Conservation (phyloP, 1,284 basidiomycete genomes). For the Tilletiopsis washingtonensis region DNA sequence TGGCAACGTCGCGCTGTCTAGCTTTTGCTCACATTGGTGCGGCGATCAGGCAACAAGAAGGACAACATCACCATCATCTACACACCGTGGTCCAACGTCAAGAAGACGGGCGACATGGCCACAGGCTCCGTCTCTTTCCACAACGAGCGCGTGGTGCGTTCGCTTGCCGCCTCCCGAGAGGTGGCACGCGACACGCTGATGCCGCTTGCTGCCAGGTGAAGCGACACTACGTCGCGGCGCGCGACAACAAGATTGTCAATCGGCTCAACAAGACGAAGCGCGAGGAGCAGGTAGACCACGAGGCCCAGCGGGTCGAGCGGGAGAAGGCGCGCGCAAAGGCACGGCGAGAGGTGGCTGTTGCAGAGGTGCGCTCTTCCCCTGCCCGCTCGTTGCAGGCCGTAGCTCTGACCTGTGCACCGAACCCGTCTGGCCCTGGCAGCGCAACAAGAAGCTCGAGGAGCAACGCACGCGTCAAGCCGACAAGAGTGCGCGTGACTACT, state of each 20-base stretch:
- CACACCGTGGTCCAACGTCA: constrained; percentile 57
- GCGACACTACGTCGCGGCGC: constrained; percentile 65
- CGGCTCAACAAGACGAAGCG: constrained; percentile 89
- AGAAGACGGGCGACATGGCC: constrained; percentile 51
- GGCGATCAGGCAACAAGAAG: constrained; percentile 76
- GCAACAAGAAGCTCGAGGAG: constrained; percentile 25
- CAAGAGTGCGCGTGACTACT: constrained; percentile 39
- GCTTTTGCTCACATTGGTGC: not conserved
- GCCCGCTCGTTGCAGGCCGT: not conserved
- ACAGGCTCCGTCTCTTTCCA: constrained; percentile 92
- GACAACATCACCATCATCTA: constrained; percentile 89
- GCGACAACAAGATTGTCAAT: constrained; percentile 86
- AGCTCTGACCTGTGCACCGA: not conserved
- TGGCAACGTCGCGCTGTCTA: not conserved
- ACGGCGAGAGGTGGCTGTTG: constrained; percentile 30
- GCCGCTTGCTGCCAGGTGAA: constrained; percentile 13
- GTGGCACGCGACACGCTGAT: not conserved
- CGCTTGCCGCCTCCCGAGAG: no score
- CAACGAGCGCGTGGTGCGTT: constrained; percentile 70
- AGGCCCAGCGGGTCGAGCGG: constrained; percentile 70
- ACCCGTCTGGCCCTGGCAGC: constrained; percentile 5
- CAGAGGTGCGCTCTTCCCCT: constrained; percentile 12
- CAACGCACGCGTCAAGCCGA: constrained; percentile 56
- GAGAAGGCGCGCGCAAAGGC: constrained; percentile 47
- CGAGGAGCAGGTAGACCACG: constrained; percentile 65